Evolutionary conservation across 1,139 yeast species (phyloP), one percentile per base, ranked within the genome.

Genomic region (Taphrina sp.): DNA sequence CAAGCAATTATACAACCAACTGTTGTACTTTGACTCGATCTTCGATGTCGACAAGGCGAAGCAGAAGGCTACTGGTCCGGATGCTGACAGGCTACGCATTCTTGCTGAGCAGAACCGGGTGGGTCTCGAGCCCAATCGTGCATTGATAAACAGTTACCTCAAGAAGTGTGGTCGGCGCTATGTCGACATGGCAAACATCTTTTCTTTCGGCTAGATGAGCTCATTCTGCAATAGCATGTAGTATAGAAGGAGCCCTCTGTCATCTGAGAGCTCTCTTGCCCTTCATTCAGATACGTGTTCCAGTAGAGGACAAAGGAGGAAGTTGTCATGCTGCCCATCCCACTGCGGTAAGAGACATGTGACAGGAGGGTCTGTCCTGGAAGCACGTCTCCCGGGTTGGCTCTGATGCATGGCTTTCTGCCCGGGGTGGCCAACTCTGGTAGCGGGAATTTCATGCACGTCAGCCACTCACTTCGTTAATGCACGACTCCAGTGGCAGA

Each of bases 131-230:
- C 64, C 71, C 10, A 77, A 81, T 61, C 75, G 79, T 52, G 73
- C 74, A n/a, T 83, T 88, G 4, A 84, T 86, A 0, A 79, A 80
- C 61, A 83, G 83, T 69, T 92, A 92, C 64, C 72, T 92, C 65
- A 74, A 75, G 54, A 86, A 86, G 62, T 86, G 95, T 71, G 97
- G 96, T 10, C 83, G 96, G 64, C 78, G 96, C 55, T 90, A 83
- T 69, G 96, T 92, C 43, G 88, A 88, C 66, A 83, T 92, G 88
- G 83, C 83, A 5, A 74, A 80, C 33, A 83, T 89, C 34, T 92
- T 92, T 69, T 61, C 58, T 8, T 62, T 61, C 17, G 34, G 46
- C 20, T 33, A 20, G 16, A 12, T 34, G n/a, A n/a, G n/a, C 33
- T 28, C n/a, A 10, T 28, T n/a, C n/a, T 28, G n/a, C 10, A 28